Conservation (phyloP, 345 rosid species). For the Euphorbia peplus region DNA sequence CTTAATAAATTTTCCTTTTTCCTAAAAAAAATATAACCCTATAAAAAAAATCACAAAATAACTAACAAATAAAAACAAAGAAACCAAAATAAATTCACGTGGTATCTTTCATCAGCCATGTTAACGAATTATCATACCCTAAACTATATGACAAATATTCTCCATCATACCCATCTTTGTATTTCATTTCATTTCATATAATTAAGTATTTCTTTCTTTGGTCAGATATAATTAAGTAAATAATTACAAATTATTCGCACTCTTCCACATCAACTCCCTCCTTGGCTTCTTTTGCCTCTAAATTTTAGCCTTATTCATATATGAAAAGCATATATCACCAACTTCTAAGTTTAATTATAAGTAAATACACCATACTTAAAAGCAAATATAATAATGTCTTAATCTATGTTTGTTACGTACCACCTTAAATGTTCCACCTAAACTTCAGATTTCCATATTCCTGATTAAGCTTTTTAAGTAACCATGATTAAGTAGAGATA, state of each 20-base stretch:
- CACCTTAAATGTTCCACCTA: not conserved
- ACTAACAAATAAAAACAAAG: no score
- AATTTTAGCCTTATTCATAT: slow-evolving; percentile 3
- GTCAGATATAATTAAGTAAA: no score
- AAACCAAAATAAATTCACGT: no score
- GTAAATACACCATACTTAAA: not conserved
- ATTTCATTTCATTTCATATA: not conserved
- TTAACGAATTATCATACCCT: slow-evolving; percentile 13
- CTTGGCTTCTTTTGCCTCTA: not conserved
- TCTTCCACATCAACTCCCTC: not conserved
- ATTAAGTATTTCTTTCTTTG: no score
- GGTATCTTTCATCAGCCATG: slow-evolving; percentile 28
- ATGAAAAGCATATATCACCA: slow-evolving; percentile 3
- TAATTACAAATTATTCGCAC: not conserved
- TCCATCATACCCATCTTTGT: not conserved
- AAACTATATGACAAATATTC: slow-evolving; percentile 26
- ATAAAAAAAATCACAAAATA: no score
- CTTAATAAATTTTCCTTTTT: no score
- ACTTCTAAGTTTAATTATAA: not conserved
- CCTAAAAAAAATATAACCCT: no score
- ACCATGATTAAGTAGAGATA: slow-evolving; percentile 18
- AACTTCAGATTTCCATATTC: not conserved
- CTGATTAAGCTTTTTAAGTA: not conserved
- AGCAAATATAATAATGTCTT: not conserved
- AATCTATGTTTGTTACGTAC: not conserved